These are phyloP conservation scores for Penicillium capsulatum DNA, from an alignment of 2,329 filamentous ascomycete species.

Conservation along the genomic window DNA sequence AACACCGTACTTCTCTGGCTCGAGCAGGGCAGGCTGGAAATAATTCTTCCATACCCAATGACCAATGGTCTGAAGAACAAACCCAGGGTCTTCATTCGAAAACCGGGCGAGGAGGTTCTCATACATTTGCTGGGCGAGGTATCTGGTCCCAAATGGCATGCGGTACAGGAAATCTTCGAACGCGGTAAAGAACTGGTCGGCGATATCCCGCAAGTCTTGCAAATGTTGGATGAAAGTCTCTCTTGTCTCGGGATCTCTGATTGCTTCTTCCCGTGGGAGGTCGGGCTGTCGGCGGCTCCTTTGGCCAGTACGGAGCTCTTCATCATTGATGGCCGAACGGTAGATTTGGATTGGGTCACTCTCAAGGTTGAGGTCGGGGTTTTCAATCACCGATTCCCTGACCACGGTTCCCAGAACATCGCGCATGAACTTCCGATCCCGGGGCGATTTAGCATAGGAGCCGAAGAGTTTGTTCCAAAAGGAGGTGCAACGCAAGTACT, in stretches of 20 bases:
- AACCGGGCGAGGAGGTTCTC: constrained; percentile 73
- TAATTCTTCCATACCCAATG: constrained; percentile 96
- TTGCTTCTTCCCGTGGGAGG: constrained; percentile 87
- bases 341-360: constrained; percentile 98
- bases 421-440: constrained; percentile 86
- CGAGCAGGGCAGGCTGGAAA: constrained; percentile 79
- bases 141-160: constrained; percentile 91
- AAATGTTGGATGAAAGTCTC: constrained; percentile 91
- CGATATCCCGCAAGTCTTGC: constrained; percentile 88
- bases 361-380: constrained; percentile 84
- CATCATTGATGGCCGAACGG: constrained; percentile 90
- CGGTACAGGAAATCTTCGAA: constrained; percentile 78
- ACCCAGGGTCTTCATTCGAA: constrained; percentile 69
- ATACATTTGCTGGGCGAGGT: constrained; percentile 80
- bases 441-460: constrained; percentile 85
- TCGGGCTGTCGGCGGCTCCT: constrained; percentile 77
- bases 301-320: constrained; percentile 86
- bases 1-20: constrained; percentile 88
- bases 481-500: constrained; percentile 83
- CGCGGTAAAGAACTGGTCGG: constrained; percentile 78
- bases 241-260: constrained; percentile 88
- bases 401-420: constrained; percentile 81
- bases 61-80: constrained; percentile 76
- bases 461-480: constrained; percentile 86
- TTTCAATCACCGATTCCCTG: constrained; percentile 87